Evolutionary conservation across 1,139 yeast genomes (phyloP).

Genomic region (Geotrichum reessii): DNA sequence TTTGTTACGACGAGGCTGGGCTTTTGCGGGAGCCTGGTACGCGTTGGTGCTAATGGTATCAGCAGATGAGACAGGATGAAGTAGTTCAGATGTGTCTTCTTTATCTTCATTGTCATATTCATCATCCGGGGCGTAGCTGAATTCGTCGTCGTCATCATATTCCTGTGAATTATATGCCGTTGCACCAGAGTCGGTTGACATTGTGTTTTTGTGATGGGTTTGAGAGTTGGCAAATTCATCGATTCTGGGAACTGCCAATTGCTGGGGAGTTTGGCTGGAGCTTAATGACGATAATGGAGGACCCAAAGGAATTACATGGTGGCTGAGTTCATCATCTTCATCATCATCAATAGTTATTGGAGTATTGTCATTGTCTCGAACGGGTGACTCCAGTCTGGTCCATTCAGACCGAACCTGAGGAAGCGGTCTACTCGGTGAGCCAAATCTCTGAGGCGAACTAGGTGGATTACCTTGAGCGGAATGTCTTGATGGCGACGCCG

Average conservation of each 20-base stretch:
- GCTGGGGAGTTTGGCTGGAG: neutral
- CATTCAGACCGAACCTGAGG: constrained; percentile 27
- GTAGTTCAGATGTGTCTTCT: constrained; percentile 29
- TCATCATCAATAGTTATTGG: constrained; percentile 26
- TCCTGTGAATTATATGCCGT: constrained; percentile 6
- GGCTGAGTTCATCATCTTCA: neutral
- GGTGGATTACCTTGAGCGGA: constrained; percentile 15
- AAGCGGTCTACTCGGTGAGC: neutral
- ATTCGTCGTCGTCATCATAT: constrained; percentile 12
- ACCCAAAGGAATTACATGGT: constrained; percentile 6
- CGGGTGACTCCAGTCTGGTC: constrained; percentile 31
- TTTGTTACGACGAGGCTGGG: constrained; percentile 57
- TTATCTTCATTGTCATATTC: constrained; percentile 15
- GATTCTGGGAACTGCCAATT: neutral
- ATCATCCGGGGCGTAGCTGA: constrained; percentile 11
- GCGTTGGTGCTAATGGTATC: constrained; percentile 29
- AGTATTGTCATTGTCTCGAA: constrained; percentile 22
- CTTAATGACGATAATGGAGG: neutral
- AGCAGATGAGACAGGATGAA: constrained; percentile 23
- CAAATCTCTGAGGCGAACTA: constrained; percentile 14
- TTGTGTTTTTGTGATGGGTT: constrained; percentile 1
- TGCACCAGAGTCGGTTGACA: constrained; percentile 13
- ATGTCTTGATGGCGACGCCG: constrained; percentile 20
- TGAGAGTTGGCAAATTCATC: neutral
- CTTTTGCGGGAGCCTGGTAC: constrained; percentile 41